Evolutionary conservation across 23 red algal species (phyloP), one percentile per base, ranked within the genome.

Genomic region (Pyropia yezoensis): DNA sequence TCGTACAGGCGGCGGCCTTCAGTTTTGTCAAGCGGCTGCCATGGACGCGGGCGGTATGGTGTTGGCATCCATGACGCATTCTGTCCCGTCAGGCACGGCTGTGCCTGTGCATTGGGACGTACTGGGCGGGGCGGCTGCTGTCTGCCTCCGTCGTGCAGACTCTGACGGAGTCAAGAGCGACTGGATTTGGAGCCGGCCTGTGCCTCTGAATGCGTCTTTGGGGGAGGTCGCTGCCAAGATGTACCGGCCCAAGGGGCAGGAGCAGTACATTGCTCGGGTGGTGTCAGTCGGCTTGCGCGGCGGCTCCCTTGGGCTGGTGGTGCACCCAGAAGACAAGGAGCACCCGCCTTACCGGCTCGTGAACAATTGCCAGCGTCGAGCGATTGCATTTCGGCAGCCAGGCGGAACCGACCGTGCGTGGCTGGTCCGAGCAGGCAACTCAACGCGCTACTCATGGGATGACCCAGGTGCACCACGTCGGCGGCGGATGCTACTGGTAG

Each of bases 401-500:
- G 80, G 71, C 52, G 71, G 79, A 17, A 82, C 56, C 22, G 70
- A 89, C 21, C 33, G 70, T 45, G 76, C 74, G 50, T 96, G 85
- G 92, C 61, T 96, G 67, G 59, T 96, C 3, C 70, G 85, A 26
- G 80, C 79, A 5, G 78, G 78, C 3, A 78, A 77, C 34, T 74
- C 62, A 18, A 75, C 92, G 51, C 77, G 92, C 16, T 96, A 96
- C 76, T 80, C 92, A 14, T 96, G 92, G 92, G 89, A 95, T 47
- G 64, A 95, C 55, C 79, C 75, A 28, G 33, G 78, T 8, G 67
- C 76, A 4, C 45, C 75, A 14, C 66, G 63, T 29, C 33, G 62
- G 20, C 27, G 61, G 27, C 71, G 71, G 65, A 50, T 66, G 18
- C 28, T 95, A 54, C 51, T 66, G 54, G 67, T 89, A 33, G 27